Percentiles rank a stretch among this genome's conserved stretches.
Evolutionary conservation across 768 basidiomycete genomes (phyloP).

Genomic region (Lentinula lateritia): DNA sequence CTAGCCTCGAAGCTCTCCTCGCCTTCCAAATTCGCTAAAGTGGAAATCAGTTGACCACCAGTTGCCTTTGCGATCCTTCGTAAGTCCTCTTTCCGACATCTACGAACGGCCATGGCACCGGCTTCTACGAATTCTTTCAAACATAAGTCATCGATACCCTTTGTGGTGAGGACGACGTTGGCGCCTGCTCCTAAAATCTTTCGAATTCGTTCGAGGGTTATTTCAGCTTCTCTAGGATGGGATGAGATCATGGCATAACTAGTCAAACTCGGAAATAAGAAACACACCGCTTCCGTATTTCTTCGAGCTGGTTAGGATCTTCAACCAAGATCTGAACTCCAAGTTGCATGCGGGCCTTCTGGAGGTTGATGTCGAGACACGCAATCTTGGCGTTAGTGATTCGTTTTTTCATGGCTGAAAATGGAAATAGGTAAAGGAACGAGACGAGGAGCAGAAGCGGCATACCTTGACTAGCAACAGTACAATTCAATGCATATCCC

Average conservation of each 20-base stretch:
- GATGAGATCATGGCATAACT: neutral
- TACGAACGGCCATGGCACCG: constrained; percentile 96
- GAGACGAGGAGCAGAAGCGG: neutral
- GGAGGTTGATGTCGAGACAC: constrained; percentile 96
- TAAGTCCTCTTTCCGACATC: constrained; percentile 97
- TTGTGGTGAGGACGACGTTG: constrained; percentile 95
- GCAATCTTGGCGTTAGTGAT: constrained; percentile 94
- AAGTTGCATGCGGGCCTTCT: constrained; percentile 95
- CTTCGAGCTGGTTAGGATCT: constrained; percentile 93
- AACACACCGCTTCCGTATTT: constrained; percentile 84
- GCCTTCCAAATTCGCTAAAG: constrained; percentile 92
- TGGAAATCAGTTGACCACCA: constrained; percentile 88
- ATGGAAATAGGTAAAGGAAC: neutral
- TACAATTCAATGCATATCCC: constrained; percentile 97
- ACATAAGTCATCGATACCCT: constrained; percentile 97
- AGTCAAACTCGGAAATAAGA: neutral
- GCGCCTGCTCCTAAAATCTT: constrained; percentile 96
- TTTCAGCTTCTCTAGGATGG: constrained; percentile 77
- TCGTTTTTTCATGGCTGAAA: constrained; percentile 92
- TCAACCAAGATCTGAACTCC: constrained; percentile 97
- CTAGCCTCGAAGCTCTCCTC: constrained; percentile 95
- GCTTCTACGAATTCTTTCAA: constrained; percentile 99
- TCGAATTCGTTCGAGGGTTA: constrained; percentile 90
- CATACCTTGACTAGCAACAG: constrained; percentile 95
- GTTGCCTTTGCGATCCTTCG: constrained; percentile 96